Evolutionary conservation across 2,329 filamentous ascomycete species (phyloP).

Genomic region (Hypoxylon sp.): DNA sequence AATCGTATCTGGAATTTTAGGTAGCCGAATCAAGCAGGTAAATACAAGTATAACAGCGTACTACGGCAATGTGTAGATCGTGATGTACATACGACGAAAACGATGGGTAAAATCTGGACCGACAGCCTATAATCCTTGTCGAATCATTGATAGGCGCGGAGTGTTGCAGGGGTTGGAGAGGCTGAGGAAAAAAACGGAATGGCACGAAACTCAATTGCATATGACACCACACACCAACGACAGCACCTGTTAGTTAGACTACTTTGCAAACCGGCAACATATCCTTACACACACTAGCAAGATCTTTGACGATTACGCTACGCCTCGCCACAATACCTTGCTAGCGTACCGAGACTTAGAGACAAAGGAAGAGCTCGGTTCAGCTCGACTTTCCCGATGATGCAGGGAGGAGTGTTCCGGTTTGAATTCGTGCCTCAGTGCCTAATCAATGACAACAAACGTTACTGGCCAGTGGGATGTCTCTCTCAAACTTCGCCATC

Average conservation of each 20-base stretch:
- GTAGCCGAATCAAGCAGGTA: conserved; percentile 24
- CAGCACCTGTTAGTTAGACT: conserved; percentile 6
- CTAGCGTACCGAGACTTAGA: conserved; percentile 38
- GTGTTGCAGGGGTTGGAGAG: conserved; percentile 37
- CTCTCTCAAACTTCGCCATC: conserved; percentile 50
- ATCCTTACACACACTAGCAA: conserved; percentile 24
- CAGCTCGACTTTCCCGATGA: conserved; percentile 50
- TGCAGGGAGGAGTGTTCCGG: conserved; percentile 55
- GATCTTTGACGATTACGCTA: conserved; percentile 38
- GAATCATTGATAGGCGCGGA: conserved; percentile 39
- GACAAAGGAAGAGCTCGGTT: conserved; percentile 35
- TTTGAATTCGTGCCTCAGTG: conserved; percentile 57
- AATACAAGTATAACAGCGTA: conserved; percentile 9
- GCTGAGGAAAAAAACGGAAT: conserved; percentile 48
- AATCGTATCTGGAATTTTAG: conserved; percentile 17
- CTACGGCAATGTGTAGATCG: conserved; percentile 30
- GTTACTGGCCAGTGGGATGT: conserved; percentile 54
- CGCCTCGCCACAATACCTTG: conserved; percentile 42
- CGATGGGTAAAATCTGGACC: conserved; percentile 43
- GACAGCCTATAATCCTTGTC: conserved; percentile 44
- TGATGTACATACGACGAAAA: conserved; percentile 41
- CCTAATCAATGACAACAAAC: conserved; percentile 50
- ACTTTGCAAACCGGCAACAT: conserved; percentile 13
- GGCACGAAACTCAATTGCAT: conserved; percentile 42
- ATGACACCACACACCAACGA: conserved; percentile 43